Evolutionary conservation across 164 flowering plant genomes (phyloP), one percentile per base, ranked within the genome.

Genomic region (Sextonia rubra): DNA sequence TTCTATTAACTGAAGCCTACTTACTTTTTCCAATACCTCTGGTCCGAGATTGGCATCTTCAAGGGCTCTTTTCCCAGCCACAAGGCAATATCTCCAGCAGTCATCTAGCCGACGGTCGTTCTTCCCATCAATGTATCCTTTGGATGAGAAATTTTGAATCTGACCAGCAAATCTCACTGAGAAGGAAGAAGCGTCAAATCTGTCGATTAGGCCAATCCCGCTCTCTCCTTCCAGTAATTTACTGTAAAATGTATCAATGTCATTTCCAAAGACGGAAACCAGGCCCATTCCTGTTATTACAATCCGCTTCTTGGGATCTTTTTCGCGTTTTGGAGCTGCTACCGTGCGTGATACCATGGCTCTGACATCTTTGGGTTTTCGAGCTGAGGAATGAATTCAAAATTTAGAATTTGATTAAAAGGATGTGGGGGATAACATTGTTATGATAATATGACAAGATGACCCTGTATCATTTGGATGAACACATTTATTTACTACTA

Each of bases 281-380:
- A 90, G 76, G 4, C 95, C 95, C 91, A 87, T 86, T 69, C 95
- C 95, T 2, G 95, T 89, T 47, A 90, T 83, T 22, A 90, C 95
- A 44, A 89, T 72, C 52, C 93, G 78, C 63, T 86, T 90, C 75
- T 90, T 88, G 67, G 92, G 92, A 77, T 88, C 90, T 47, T 60
- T 85, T 77, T 88, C 91, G 62, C 94, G 65, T 73, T 86, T 86
- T n/a, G 94, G 92, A 76, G 92, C 85, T 65, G 90, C 73, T 25
- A 77, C 84, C 12, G 81, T 76, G 26, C 83, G 73, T 20, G 88
- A 76, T 29, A 80, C 83, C 88, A 88, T 79, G 64, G 86, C 86
- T 74, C 73, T 85, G 71, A 85, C 75, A 68, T 24, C 72, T 66
- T 79, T 82, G 56, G 76, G 71, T 79, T 79, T 85, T 49, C 73